phyloP scores from a whole-genome alignment of 140 eudicot genomes.

The Ambrosia hybrid region DNA sequence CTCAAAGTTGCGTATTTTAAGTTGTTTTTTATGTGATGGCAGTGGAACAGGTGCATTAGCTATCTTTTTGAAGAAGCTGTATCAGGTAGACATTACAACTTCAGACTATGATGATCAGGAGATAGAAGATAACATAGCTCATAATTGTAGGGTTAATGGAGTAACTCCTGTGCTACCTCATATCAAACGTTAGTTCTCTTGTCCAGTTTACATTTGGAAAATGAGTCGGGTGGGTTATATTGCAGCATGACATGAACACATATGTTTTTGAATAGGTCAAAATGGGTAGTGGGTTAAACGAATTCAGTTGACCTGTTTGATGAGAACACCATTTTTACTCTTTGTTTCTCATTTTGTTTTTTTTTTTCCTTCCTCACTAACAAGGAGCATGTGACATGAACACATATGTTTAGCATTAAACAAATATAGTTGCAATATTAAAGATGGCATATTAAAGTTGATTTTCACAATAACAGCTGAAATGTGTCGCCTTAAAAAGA shows the following conservation, averaged over 20 bases:
- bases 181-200: slow-evolving; percentile 61
- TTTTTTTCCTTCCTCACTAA: neutral
- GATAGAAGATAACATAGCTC: slow-evolving; percentile 88
- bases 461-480: neutral
- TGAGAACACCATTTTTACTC: neutral
- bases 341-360: neutral
- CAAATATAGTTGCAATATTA: neutral
- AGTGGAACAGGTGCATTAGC: slow-evolving; percentile 99
- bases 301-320: neutral
- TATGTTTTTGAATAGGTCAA: neutral
- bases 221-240: slow-evolving; percentile 4
- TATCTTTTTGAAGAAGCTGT: slow-evolving; percentile 60
- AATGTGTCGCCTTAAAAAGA: neutral
- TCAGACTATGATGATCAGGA: slow-evolving; percentile 93
- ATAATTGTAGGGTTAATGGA: slow-evolving; percentile 80
- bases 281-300: neutral
- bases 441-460: neutral
- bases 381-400: slow-evolving; percentile 7
- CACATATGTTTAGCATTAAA: neutral
- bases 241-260: neutral
- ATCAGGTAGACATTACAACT: slow-evolving; percentile 77
- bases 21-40: slow-evolving; percentile 27
- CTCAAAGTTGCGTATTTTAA: neutral
- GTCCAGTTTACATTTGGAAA: neutral
- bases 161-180: slow-evolving; percentile 80